A percentile compares a stretch with the other conserved stretches of the same genome.
These are phyloP conservation scores for Tetrapisispora iriomotensis DNA, from an alignment of 805 yeast genomes.

Conservation along the genomic window DNA sequence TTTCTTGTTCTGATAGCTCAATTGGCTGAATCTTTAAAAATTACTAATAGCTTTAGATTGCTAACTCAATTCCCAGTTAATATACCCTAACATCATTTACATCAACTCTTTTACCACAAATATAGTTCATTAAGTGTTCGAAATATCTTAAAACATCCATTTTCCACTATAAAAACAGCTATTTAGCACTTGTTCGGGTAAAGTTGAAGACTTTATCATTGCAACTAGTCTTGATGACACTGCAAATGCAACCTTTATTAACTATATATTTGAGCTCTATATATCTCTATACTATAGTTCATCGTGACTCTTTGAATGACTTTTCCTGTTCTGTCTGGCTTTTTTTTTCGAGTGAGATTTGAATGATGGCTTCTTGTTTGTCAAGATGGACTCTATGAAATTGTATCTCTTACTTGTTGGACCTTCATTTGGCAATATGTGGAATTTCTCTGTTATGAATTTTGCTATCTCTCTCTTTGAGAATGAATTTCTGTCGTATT, in stretches of 20 bases:
- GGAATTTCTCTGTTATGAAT: conserved; percentile 12
- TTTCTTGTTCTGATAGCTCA: background rate
- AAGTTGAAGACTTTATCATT: too few relatives aligned
- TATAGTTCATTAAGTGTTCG: too few relatives aligned
- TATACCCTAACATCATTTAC: too few relatives aligned
- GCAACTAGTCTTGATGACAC: too few relatives aligned
- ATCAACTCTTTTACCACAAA: too few relatives aligned
- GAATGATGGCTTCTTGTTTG: conserved; percentile 10
- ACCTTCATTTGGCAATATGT: conserved; percentile 25
- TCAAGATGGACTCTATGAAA: conserved; percentile 8
- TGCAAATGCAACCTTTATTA: too few relatives aligned
- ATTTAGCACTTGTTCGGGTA: too few relatives aligned
- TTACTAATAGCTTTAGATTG: background rate
- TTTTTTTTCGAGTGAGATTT: background rate
- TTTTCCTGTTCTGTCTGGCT: conserved; percentile 1
- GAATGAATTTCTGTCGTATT: conserved; percentile 14
- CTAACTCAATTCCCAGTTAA: background rate
- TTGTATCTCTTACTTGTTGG: conserved; percentile 22
- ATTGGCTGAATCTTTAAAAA: background rate
- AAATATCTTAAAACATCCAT: too few relatives aligned
- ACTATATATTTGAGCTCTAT: too few relatives aligned
- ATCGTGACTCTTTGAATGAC: conserved; percentile 4
- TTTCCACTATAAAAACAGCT: too few relatives aligned
- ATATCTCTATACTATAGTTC: too few relatives aligned
- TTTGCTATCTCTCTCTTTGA: conserved; percentile 18